Evolutionary conservation across 768 basidiomycete genomes (phyloP).

Genomic region (Termitomyces sp.): DNA sequence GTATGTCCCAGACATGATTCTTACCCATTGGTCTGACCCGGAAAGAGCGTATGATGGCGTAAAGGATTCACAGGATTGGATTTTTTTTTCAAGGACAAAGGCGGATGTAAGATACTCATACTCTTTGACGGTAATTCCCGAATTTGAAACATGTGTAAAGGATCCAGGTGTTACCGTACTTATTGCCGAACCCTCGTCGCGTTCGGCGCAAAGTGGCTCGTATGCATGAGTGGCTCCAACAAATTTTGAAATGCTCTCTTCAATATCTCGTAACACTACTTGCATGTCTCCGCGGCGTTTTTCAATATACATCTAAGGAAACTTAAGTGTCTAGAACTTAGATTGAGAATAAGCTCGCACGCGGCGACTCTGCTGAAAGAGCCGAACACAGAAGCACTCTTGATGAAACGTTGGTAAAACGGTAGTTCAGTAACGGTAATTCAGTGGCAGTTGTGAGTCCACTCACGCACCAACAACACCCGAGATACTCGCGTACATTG

Average conservation of each 20-base stretch:
- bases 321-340: not conserved
- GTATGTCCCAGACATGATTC: not conserved
- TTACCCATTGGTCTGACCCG: not conserved
- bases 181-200: not conserved
- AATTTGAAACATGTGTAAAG: conserved; percentile 6
- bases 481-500: not conserved
- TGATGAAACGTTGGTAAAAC: not conserved
- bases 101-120: conserved; percentile 1
- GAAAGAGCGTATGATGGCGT: not conserved
- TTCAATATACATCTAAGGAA: not conserved
- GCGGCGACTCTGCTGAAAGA: not conserved
- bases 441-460: not conserved
- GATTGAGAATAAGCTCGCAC: not conserved
- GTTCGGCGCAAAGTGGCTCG: conserved; percentile 2
- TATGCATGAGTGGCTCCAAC: not conserved
- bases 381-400: not conserved
- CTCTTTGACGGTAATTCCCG: too few relatives aligned
- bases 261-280: conserved; percentile 2
- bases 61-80: not conserved
- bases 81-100: not conserved
- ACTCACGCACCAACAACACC: not conserved
- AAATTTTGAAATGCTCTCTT: not conserved
- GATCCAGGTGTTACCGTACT: not conserved
- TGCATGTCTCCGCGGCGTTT: conserved; percentile 8
- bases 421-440: not conserved